Evolutionary conservation across 208 protist genomes (phyloP).

Genomic region (Wallacemonas collosoma): DNA sequence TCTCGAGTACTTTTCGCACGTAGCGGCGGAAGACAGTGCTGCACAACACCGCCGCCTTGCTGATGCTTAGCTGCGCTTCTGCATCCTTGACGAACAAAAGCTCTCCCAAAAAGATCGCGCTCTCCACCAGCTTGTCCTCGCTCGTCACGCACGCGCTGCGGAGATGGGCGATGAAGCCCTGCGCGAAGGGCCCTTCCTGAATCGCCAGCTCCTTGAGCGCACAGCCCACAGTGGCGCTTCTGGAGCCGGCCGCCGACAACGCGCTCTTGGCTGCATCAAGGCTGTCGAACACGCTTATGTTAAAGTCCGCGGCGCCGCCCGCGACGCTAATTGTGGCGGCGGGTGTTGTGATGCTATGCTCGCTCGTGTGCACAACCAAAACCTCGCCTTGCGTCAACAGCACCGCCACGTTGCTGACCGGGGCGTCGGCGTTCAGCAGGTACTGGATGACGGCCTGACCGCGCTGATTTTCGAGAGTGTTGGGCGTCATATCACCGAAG

Average conservation of each 20-base stretch:
- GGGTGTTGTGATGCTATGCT: slow-evolving; percentile 23
- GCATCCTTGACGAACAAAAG: slow-evolving; percentile 87
- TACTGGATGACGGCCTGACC: slow-evolving; percentile 82
- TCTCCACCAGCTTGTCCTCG: slow-evolving; percentile 45
- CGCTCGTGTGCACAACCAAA: slow-evolving; percentile 47
- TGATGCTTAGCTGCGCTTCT: slow-evolving; percentile 54
- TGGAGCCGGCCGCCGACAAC: slow-evolving; percentile 31
- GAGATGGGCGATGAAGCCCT: slow-evolving; percentile 37
- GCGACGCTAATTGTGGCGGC: not conserved
- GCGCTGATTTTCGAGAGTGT: slow-evolving; percentile 84
- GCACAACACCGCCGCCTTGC: slow-evolving; percentile 80
- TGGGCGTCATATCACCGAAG: slow-evolving; percentile 61
- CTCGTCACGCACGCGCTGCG: slow-evolving; percentile 21
- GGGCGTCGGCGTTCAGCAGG: slow-evolving; percentile 49
- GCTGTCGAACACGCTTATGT: slow-evolving; percentile 20
- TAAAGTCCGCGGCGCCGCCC: not conserved
- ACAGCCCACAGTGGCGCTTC: slow-evolving; percentile 40
- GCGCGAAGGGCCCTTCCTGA: slow-evolving; percentile 74
- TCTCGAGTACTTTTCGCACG: slow-evolving; percentile 54
- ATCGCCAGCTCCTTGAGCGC: slow-evolving; percentile 74
- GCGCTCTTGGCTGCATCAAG: slow-evolving; percentile 10
- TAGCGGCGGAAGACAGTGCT: slow-evolving; percentile 79
- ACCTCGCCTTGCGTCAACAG: slow-evolving; percentile 44
- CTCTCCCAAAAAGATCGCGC: slow-evolving; percentile 67
- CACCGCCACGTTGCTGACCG: slow-evolving; percentile 52